Conservation (phyloP, 305 asterid species). For the Fraxinus albicans region DNA sequence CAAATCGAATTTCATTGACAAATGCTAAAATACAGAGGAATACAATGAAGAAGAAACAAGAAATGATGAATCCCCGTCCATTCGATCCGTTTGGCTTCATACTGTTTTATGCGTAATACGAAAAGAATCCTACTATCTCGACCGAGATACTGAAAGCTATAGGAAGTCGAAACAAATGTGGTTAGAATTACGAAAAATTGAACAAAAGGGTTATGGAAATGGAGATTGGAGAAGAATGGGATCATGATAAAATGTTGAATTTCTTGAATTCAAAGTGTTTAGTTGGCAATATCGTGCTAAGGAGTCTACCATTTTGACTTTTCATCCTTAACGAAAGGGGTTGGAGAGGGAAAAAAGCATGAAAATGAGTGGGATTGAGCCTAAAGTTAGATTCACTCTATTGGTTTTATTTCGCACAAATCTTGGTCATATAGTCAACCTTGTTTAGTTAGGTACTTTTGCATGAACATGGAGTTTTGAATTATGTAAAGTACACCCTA, state of each 20-base stretch:
- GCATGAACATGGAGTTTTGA: slow-evolving; percentile 35
- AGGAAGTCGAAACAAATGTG: neutral
- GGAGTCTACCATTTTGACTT: slow-evolving; percentile 47
- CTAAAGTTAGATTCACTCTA: slow-evolving; percentile 40
- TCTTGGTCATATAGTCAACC: slow-evolving; percentile 23
- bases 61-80: slow-evolving; percentile 48
- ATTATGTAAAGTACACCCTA: neutral
- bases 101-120: neutral
- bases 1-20: slow-evolving; percentile 62
- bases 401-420: slow-evolving; percentile 6
- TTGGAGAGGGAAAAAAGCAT: neutral
- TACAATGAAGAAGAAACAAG: slow-evolving; percentile 54
- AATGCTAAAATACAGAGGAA: slow-evolving; percentile 69
- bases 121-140: neutral
- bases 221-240: slow-evolving; percentile 15
- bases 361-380: slow-evolving; percentile 30
- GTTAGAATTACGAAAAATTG: neutral
- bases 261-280: slow-evolving; percentile 40
- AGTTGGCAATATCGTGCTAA: slow-evolving; percentile 38
- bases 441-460: slow-evolving; percentile 38
- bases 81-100: slow-evolving; percentile 45
- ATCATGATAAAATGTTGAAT: slow-evolving; percentile 27
- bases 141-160: neutral
- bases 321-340: slow-evolving; percentile 34
- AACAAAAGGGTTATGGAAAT: neutral